Conservation (phyloP, 192 early-diverging fungal genomes). For the Helicostylum pulchrum region DNA sequence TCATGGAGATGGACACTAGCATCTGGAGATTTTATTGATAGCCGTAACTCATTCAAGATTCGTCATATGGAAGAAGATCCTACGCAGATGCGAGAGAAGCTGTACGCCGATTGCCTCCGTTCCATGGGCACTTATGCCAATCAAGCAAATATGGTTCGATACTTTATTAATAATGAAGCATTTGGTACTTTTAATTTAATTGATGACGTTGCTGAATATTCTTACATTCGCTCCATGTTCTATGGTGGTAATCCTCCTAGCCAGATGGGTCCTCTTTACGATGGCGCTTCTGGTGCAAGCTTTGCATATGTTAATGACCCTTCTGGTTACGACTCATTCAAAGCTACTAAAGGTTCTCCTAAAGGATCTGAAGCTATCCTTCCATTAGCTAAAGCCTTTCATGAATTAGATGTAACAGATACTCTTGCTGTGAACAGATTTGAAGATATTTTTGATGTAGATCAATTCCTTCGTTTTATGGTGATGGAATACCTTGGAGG, state of each 20-base stretch:
- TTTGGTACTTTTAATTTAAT: conserved; percentile 50
- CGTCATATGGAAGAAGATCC: conserved; percentile 51
- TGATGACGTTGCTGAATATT: conserved; percentile 43
- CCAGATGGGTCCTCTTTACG: conserved; percentile 40
- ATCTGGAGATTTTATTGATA: conserved; percentile 19
- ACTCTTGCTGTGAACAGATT: conserved; percentile 35
- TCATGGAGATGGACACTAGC: conserved; percentile 41
- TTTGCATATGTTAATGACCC: conserved; percentile 28
- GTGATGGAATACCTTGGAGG: conserved; percentile 47
- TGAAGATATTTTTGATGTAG: conserved; percentile 33
- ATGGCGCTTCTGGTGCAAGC: conserved; percentile 44
- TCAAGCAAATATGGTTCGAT: conserved; percentile 44
- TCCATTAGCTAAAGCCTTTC: conserved; percentile 26
- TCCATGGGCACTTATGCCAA: conserved; percentile 44
- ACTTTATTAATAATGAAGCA: conserved; percentile 43
- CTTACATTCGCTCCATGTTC: conserved; percentile 38
- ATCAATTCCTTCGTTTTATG: conserved; percentile 45
- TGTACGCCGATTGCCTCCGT: conserved; percentile 44
- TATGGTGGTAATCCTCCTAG: conserved; percentile 34
- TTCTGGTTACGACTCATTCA: conserved; percentile 23
- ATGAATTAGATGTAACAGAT: conserved; percentile 23
- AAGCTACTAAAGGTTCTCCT: conserved; percentile 22
- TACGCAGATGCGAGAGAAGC: conserved; percentile 51
- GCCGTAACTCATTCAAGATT: conserved; percentile 43
- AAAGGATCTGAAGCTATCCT: conserved; percentile 20